Evolutionary conservation across 176 grass and related monocot species (phyloP), one percentile per base, ranked within the genome.

Genomic region (Juncus effusus): DNA sequence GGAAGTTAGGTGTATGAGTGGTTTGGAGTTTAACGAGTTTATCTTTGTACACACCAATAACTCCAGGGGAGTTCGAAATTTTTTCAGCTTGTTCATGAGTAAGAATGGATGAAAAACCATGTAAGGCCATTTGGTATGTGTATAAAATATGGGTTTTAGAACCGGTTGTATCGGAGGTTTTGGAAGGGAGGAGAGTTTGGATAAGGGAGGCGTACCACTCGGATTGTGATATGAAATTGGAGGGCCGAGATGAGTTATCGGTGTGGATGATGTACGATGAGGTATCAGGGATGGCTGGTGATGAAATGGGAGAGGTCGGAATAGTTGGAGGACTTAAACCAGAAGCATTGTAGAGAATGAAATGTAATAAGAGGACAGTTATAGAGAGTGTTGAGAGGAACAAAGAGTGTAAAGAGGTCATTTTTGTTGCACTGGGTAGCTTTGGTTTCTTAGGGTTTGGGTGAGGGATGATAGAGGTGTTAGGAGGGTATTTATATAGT

Each of bases 71-170:
- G 6, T 45, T 19, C 41, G 69, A 73, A 3, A 80, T 51, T 4
- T 11, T 44, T 39, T 51, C 13, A 3, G 68, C 68, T 58, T 80
- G 67, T 6, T 58, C 40, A 35, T 50, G 67, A 11, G 66, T 73
- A 37, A 73, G 68, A n/a, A 59, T 65, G 42, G 58, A 57, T 0
- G 58, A 59, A 16, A 80, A 80, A 42, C 77, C 77, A n/a, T 80
- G 77, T 6, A 80, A n/a, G 6, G 55, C 51, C 36, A 38, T 80
- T 40, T 65, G 7, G 50, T 80, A 80, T 4, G 12, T 65, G 60
- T 80, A 80, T 11, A 80, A 49, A 49, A 80, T 71, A 13, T 10
- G 42, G 4, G 69, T 53, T 72, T 72, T 59, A 1, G 53, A 28
- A 28, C 19, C 38, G 10, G 54, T 13, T 7, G 39, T 11, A 60